Base-by-base conservation (phyloP, 148 eudicot species). In the Rhododendron ovatum region DNA sequence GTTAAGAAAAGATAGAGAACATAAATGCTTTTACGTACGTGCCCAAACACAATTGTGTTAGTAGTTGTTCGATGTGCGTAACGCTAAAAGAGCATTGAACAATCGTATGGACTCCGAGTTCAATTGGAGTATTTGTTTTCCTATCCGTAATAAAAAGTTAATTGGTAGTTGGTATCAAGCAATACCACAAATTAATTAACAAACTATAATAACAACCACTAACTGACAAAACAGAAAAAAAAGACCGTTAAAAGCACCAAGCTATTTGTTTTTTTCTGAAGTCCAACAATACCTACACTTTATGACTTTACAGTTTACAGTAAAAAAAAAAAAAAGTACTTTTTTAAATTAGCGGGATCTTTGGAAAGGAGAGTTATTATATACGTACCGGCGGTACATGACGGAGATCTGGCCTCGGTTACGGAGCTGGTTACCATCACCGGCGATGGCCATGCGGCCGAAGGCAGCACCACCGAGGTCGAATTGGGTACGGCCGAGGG, bases 401-500 rank as follows among this genome's bases (percentile, higher is more conserved):
- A 97, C 87, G 50, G 92, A 83, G 77, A 97, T 83, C 43, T 84
- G 88, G 14, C 99, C 99, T 7, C 93, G 93, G 89, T 97, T 86
- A n/a, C 99, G 89, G 75, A 97, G 90, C 84, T 86, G 90, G 63
- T 90, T 89, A 20, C 90, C 88, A 30, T 88, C 86, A 13, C 98
- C 98, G 43, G 92, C 22, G 5, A 93, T 65, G 0, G 98, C 99
- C 96, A 97, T 89, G 26, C 94, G 94, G 17, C 96, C 94, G 59
- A 97, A 97, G 22, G 98, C 99, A 20, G 98, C 95, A 3, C 99
- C 99, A 50, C 99, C 93, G 20, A 97, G 98, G 86, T 97, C 99
- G 73, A 97, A 97, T 55, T 97, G 99, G 59, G 90, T 84, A 67
- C 88, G 87, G 14, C 91, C 94, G 26, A 75, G 87, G 18, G 98